Conservation (phyloP, 225 moss, liverwort and hornwort species). For the Pleurozium schreberi region DNA sequence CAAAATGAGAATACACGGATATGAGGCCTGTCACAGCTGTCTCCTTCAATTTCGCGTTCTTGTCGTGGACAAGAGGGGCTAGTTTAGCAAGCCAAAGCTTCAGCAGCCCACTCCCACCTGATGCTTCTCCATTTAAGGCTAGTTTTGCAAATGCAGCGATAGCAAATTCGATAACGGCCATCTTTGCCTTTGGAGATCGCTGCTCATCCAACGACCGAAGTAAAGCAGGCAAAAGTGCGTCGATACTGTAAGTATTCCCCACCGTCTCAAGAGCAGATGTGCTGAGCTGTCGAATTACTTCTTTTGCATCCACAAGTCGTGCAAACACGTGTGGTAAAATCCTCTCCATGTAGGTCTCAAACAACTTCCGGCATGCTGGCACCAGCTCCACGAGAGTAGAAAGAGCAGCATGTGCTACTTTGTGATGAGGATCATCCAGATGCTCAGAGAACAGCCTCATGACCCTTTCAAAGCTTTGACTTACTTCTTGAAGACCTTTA, state of each 20-base stretch:
- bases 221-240: conserved; percentile 78
- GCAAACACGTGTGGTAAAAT: conserved; percentile 90
- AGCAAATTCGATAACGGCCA: conserved; percentile 93
- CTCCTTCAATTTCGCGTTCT: conserved; percentile 89
- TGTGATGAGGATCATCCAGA: conserved; percentile 97
- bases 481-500: conserved; percentile 86
- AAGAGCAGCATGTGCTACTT: conserved; percentile 96
- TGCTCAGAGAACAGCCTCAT: conserved; percentile 96
- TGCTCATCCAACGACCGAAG: conserved; percentile 96
- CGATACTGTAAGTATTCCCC: conserved; percentile 86
- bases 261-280: conserved; percentile 77
- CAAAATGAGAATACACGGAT: conserved; percentile 93
- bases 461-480: conserved; percentile 72
- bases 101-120: conserved; percentile 79
- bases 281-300: conserved; percentile 77
- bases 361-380: conserved; percentile 73
- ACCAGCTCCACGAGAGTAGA: conserved; percentile 78
- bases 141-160: conserved; percentile 83
- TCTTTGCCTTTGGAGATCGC: conserved; percentile 91
- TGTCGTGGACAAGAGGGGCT: conserved; percentile 90
- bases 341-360: conserved; percentile 87
- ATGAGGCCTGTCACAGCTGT: conserved; percentile 87
- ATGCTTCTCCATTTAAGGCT: conserved; percentile 66
- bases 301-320: conserved; percentile 84
- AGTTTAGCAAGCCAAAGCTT: conserved; percentile 95